Evolutionary conservation across 2,329 filamentous ascomycete species (phyloP).

Genomic region (Hymenoscyphus albidus): DNA sequence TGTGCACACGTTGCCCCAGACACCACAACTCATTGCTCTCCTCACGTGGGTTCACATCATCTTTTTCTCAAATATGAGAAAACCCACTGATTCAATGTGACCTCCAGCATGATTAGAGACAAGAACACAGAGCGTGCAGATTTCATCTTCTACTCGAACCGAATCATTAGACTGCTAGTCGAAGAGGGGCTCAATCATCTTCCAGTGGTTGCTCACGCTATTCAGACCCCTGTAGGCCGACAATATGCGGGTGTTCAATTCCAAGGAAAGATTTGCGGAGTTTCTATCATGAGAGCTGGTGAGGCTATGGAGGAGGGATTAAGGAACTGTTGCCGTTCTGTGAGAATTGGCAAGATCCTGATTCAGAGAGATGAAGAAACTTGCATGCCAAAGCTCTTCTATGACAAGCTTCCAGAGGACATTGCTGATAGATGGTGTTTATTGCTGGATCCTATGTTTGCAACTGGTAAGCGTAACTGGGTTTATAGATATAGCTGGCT

Average conservation of each 20-base stretch:
- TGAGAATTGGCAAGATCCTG: constrained; percentile 95
- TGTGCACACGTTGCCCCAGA: constrained; percentile 86
- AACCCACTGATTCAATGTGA: not conserved
- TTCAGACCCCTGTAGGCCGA: constrained; percentile 86
- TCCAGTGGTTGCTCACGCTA: constrained; percentile 80
- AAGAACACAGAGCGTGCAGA: constrained; percentile 86
- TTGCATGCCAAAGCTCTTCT: constrained; percentile 85
- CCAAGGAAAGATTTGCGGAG: constrained; percentile 96
- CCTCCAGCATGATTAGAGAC: constrained; percentile 84
- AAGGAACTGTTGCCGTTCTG: constrained; percentile 94
- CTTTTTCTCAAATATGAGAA: not conserved
- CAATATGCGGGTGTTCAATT: constrained; percentile 90
- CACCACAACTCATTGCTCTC: constrained; percentile 92
- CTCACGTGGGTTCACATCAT: constrained; percentile 70
- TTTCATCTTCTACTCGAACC: constrained; percentile 99
- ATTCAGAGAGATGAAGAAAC: constrained; percentile 98
- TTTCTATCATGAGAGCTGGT: constrained; percentile 96
- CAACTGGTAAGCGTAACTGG: constrained; percentile 63
- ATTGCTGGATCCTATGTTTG: constrained; percentile 97
- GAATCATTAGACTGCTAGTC: constrained; percentile 92
- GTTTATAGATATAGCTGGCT: constrained; percentile 8
- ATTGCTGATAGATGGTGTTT: constrained; percentile 92
- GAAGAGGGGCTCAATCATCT: constrained; percentile 97
- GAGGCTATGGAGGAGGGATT: constrained; percentile 98
- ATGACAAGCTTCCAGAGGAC: constrained; percentile 94